Evolutionary conservation across 1,284 basidiomycete genomes (phyloP), one percentile per base, ranked within the genome.

Genomic region (Ustilago curta): DNA sequence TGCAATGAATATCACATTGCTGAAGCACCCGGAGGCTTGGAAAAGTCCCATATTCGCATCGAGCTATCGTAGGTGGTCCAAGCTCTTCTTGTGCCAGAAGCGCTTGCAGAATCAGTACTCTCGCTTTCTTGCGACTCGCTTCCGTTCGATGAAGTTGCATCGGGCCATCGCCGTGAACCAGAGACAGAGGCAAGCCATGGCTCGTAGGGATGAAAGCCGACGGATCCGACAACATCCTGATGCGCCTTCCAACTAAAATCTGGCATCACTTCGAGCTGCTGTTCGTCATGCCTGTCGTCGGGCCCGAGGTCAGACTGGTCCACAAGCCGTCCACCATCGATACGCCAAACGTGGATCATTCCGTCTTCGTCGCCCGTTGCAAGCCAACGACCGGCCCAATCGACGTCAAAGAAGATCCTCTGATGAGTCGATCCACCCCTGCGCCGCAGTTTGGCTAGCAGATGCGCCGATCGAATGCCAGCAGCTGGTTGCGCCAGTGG

Each of bases 331-430:
- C 59, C 61, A 1, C 21, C 42, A 48, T 75, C 68, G 32, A 74
- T 64, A 18, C 59, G 56, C 80, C 80, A 81, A 2, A 79, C n/a
- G 11, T 56, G 44, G 18, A 80, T 47, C 27, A 14, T 43, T 12
- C 80, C 80, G 0, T 61, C 2, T 14, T 66, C 49, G 43, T 77
- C 71, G 11, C 80, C 80, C 0, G 78, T 52, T 8, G 63, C 67
- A 8, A 81, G 67, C 71, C 72, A 64, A 9, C 77, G 40, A 4
- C 80, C 78, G 8, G 73, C 70, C 65, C 70, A 78, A 44, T 81
- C 78, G 1, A 81, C 42, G 52, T 80, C 69, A 55, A 81, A 81
- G 39, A 63, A 60, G 45, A 81, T 53, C 18, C 80, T 49, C 40
- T 81, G 80, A 23, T 77, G 71, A 14, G 54, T 72, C 12, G 44